Evolutionary conservation across 495 filamentous ascomycete species (phyloP), one percentile per base, ranked within the genome.

Genomic region (Achaetomiella virescens): DNA sequence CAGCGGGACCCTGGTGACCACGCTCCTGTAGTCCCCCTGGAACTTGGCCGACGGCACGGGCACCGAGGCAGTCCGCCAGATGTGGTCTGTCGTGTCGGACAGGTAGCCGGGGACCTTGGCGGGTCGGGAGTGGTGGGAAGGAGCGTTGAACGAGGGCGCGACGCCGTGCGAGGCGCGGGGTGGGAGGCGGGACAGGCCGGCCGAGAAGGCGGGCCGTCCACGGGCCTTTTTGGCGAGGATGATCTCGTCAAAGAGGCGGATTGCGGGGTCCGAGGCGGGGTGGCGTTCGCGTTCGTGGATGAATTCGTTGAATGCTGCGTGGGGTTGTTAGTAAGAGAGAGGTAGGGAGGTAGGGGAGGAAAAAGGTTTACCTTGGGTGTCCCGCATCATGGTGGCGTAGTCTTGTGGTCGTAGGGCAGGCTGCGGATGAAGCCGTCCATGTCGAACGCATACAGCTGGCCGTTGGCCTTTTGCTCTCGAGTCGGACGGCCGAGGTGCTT

Each of bases 161-260:
- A 69, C 64, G 22, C 74, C 72, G 56, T 75, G 70, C 27, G 75
- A 72, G 38, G 67, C 70, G 31, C 77, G 65, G 52, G 76, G 66
- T 35, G 73, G 75, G 54, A 81, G 74, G 46, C 80, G 72, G 54
- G 83, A 81, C 60, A 79, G 58, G 40, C 78, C 74, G 27, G 75
- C 71, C 22, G 78, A 75, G 38, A 80, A 67, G 31, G 67, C 67
- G 14, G 77, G 67, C 50, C 76, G 77, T 38, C 93, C 91, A 38
- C 93, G 85, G 58, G 95, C 95, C 59, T 86, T 89, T 72, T 98
- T 98, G 14, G 89, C 89, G 6, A 96, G 78, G 59, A 98, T 93
- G 61, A 98, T 88, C 68, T 95, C 88, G 70, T 98, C 93, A 68
- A 98, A 98, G 21, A 98, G 78, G 50, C 89, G 83, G 66, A 97